Conservation (phyloP, 2,329 filamentous ascomycete genomes). For the Venturia oleaginea region DNA sequence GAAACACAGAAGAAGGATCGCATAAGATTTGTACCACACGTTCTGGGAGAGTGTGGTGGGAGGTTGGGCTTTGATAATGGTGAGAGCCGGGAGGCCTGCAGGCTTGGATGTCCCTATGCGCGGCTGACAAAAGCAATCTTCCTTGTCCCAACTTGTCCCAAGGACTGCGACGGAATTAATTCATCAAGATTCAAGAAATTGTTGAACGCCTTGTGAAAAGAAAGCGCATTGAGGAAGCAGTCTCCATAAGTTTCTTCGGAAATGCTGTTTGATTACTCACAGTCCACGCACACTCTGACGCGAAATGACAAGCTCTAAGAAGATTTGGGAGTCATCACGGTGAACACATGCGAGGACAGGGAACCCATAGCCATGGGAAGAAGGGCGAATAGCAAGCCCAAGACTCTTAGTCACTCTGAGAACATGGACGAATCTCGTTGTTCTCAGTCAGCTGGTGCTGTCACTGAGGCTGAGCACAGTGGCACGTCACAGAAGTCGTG, state of each 20-base stretch:
- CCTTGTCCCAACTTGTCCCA: background rate
- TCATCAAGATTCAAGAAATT: background rate
- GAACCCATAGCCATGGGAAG: background rate
- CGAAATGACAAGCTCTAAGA: conserved; percentile 6
- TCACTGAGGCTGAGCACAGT: background rate
- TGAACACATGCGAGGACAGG: conserved; percentile 4
- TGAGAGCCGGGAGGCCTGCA: background rate
- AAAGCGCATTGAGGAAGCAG: background rate
- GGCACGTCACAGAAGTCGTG: background rate
- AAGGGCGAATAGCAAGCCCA: background rate
- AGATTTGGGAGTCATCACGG: conserved; percentile 1
- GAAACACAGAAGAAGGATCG: background rate
- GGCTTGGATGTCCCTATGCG: background rate
- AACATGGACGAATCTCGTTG: background rate
- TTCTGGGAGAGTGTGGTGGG: background rate
- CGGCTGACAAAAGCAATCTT: conserved; percentile 1
- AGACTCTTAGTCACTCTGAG: background rate
- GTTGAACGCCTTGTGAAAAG: background rate
- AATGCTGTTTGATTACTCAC: background rate
- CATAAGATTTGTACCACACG: background rate
- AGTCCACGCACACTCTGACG: conserved; percentile 3
- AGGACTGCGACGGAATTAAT: background rate
- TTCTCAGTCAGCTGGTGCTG: background rate
- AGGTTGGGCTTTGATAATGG: conserved; percentile 3
- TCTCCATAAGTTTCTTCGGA: background rate